phyloP scores from a whole-genome alignment of 345 rosid genomes.

The Raphanus sativus region DNA sequence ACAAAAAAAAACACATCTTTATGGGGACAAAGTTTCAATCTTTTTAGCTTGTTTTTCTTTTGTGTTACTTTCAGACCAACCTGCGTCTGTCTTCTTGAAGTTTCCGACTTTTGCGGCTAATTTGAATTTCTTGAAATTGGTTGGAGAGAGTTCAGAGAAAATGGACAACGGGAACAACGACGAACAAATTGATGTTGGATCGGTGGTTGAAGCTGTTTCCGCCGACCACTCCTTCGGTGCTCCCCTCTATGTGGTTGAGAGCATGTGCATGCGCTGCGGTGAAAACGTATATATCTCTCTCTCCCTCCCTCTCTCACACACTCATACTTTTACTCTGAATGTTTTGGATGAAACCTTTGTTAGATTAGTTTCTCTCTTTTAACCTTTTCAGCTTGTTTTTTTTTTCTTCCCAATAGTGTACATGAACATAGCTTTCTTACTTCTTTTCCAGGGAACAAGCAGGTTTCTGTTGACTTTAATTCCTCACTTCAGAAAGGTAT shows the following conservation, averaged over 20 bases:
- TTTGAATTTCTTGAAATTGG: not conserved
- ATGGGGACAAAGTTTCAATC: slow-evolving; percentile 15
- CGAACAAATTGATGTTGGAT: slow-evolving; percentile 54
- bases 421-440: not conserved
- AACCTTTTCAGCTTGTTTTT: not conserved
- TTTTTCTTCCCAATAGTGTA: not conserved
- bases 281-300: slow-evolving; percentile 59
- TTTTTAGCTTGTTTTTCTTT: not conserved
- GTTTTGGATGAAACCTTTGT: not conserved
- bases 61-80: not conserved
- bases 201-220: slow-evolving; percentile 81
- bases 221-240: slow-evolving; percentile 49
- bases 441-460: slow-evolving; percentile 59
- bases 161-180: slow-evolving; percentile 37
- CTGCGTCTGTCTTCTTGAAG: not conserved
- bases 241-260: slow-evolving; percentile 82
- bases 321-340: not conserved
- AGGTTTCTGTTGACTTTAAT: slow-evolving; percentile 76
- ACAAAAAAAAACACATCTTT: not conserved
- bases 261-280: slow-evolving; percentile 91
- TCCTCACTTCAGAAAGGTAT: slow-evolving; percentile 89
- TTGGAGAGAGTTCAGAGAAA: not conserved
- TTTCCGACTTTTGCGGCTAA: not conserved
- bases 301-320: not conserved
- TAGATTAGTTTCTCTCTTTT: slow-evolving; percentile 1